Conservation (phyloP, 139 green algal genomes). For the Chlorella vulgaris region DNA sequence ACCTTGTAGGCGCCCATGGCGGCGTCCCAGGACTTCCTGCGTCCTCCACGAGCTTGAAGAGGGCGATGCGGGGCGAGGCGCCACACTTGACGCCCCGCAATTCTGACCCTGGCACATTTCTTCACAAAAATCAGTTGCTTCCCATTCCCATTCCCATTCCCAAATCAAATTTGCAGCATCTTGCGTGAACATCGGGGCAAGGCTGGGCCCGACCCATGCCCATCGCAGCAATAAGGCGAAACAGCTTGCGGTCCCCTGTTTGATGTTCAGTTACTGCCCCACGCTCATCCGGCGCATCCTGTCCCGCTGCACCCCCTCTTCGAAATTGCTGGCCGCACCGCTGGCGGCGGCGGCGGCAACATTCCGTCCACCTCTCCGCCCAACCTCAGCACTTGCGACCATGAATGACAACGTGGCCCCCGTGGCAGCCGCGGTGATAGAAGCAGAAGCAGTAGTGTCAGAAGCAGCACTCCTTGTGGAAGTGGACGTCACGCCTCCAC, state of each 20-base stretch:
- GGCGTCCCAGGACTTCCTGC: background rate
- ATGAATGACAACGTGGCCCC: too few relatives aligned
- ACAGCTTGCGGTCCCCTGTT: too few relatives aligned
- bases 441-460: background rate
- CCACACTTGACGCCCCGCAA: background rate
- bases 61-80: background rate
- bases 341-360: conserved; percentile 24
- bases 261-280: background rate
- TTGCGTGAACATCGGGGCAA: too few relatives aligned
- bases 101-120: too few relatives aligned
- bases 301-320: background rate
- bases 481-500: background rate
- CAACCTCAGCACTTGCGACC: too few relatives aligned
- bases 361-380: too few relatives aligned
- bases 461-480: background rate
- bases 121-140: too few relatives aligned
- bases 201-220: too few relatives aligned
- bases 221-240: too few relatives aligned
- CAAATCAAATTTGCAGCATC: too few relatives aligned
- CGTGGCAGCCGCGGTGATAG: background rate
- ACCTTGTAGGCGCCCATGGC: background rate
- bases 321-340: background rate
- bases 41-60: background rate
- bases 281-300: background rate
- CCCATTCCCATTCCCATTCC: too few relatives aligned